Base-by-base conservation (phyloP, 345 rosid genomes). In the Barbarea vulgaris region DNA sequence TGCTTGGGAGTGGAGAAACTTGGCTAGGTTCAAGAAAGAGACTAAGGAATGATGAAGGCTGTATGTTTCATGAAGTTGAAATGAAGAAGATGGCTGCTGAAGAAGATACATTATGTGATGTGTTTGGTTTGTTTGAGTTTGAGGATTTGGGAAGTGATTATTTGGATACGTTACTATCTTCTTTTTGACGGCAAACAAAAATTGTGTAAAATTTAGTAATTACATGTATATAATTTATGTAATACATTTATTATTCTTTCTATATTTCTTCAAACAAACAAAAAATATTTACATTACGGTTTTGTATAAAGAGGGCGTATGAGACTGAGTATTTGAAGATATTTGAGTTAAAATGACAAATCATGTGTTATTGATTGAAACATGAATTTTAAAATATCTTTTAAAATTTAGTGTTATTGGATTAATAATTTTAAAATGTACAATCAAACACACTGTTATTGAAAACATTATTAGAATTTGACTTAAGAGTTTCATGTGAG, bases 131-230 rank as follows among this genome's bases (percentile, higher is more conserved):
- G 25, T 48, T 87, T 12, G 93, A 84, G 75, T 83, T 93, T 66
- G 82, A 85, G 81, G 93, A 90, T 48, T 42, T 93, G 65, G 98
- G 97, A 13, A 84, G 80, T 81, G 97, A 89, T 69, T 90, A 79
- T 72, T 73, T 91, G 81, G 91, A 91, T 15, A 85, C 73, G 63
- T 75, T 91, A 71, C 71, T 89, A 46, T 79, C 91, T 41, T 86
- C 88, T n/a, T 83, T 80, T 6, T 93, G 79, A 84, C 58, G 17
- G 44, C 17, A 69, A 34, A 39, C 60, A 34, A 39, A 2, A 27
- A n/a, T n/a, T n/a, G 3, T 47, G 21, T 24, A 33, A 11, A 47
- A 39, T 51, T 25, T 27, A 22, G 57, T 28, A 36, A 18, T 19
- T 18, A 47, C 19, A 62, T 50, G 24, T 21, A 28, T 42, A 53